These are phyloP conservation scores for Aspergillus bridgeri DNA, from an alignment of 495 filamentous ascomycete genomes.

Conservation along the genomic window DNA sequence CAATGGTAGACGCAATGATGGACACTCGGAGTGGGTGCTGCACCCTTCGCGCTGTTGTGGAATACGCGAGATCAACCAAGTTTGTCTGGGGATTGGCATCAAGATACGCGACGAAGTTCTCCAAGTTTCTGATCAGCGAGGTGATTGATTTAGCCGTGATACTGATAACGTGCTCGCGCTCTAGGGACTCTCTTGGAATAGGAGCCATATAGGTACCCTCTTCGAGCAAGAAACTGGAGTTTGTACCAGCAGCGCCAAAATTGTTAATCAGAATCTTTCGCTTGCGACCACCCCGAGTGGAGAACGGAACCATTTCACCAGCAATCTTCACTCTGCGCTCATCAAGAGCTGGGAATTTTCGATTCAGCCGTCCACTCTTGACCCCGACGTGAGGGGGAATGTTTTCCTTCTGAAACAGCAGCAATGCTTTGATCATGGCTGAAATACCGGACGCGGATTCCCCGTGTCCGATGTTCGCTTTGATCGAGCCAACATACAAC, in stretches of 20 bases:
- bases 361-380: neutral
- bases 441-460: slow-evolving; percentile 86
- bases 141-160: neutral
- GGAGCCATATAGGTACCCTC: neutral
- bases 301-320: neutral
- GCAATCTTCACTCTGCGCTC: neutral
- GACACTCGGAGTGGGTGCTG: slow-evolving; percentile 73
- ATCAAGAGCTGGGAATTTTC: neutral
- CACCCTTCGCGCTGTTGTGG: slow-evolving; percentile 79
- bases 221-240: neutral
- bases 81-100: neutral
- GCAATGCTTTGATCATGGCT: slow-evolving; percentile 74
- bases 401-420: slow-evolving; percentile 81
- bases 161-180: neutral
- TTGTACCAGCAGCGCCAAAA: neutral
- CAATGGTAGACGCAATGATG: slow-evolving; percentile 46
- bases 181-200: neutral
- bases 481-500: slow-evolving; percentile 78
- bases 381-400: slow-evolving; percentile 66
- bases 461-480: slow-evolving; percentile 86
- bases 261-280: neutral
- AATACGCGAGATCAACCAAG: slow-evolving; percentile 57
- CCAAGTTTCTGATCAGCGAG: neutral
- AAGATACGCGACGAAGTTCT: neutral
- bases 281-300: neutral